These are phyloP conservation scores for Aspergillus alliaceus DNA, from an alignment of 2,329 filamentous ascomycete genomes.

Conservation along the genomic window DNA sequence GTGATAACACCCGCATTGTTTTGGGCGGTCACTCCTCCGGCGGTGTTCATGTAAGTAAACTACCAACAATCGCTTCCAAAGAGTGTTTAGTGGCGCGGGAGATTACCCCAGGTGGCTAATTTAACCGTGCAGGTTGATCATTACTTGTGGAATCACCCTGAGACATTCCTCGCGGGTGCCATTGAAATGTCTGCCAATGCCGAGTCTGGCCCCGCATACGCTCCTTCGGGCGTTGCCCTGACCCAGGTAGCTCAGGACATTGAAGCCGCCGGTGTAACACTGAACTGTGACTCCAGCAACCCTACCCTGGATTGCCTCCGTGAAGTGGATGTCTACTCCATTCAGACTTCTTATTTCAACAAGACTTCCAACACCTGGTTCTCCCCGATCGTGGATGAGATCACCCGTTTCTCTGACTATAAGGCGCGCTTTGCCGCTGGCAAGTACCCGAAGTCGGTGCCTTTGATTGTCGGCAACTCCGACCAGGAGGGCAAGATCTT, in stretches of 20 bases:
- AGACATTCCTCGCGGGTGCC: constrained; percentile 22
- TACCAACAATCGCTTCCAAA: background rate
- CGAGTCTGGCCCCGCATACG: constrained; percentile 18
- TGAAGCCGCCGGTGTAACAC: constrained; percentile 14
- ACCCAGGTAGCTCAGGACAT: constrained; percentile 20
- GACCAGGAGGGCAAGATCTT: constrained; percentile 23
- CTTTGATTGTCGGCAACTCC: constrained; percentile 23
- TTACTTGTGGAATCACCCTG: constrained; percentile 25
- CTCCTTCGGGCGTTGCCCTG: constrained; percentile 19
- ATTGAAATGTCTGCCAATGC: constrained; percentile 26
- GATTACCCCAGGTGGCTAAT: background rate
- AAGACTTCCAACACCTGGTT: constrained; percentile 25
- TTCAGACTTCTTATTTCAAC: constrained; percentile 23
- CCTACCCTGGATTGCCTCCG: constrained; percentile 22
- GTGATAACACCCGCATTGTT: constrained; percentile 21
- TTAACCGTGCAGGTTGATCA: constrained; percentile 9
- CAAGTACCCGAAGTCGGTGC: constrained; percentile 18
- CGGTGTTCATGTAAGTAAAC: constrained; percentile 13
- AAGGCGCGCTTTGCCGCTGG: constrained; percentile 17
- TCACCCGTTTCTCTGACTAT: constrained; percentile 23
- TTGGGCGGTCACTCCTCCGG: constrained; percentile 24
- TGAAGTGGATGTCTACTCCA: constrained; percentile 17
- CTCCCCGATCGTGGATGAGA: constrained; percentile 16
- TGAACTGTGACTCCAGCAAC: constrained; percentile 15
- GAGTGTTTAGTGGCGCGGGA: background rate